Evolutionary conservation across 2,329 filamentous ascomycete species (phyloP).

Genomic region (Neonectria punicea): DNA sequence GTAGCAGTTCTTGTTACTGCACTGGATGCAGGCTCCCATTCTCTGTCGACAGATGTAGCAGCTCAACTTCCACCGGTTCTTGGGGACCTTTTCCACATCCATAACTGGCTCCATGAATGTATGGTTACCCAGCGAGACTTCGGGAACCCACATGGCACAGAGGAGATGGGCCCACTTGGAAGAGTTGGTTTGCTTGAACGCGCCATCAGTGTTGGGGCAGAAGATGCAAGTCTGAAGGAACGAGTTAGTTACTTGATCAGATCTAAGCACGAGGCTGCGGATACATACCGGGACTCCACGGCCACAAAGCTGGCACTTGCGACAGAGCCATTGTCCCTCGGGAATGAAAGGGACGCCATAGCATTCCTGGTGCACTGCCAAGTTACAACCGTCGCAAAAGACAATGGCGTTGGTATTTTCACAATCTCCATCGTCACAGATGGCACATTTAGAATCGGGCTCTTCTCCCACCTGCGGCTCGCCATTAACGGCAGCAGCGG

Average conservation of each 20-base stretch:
- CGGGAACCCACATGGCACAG: slow-evolving; percentile 98
- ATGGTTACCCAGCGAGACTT: slow-evolving; percentile 93
- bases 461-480: slow-evolving; percentile 87
- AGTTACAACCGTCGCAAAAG: slow-evolving; percentile 97
- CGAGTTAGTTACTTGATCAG: slow-evolving; percentile 28
- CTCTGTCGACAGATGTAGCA: slow-evolving; percentile 98
- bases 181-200: slow-evolving; percentile 97
- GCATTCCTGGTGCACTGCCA: slow-evolving; percentile 98
- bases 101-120: slow-evolving; percentile 99
- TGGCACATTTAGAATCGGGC: slow-evolving; percentile 95
- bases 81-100: slow-evolving; percentile 97
- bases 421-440: slow-evolving; percentile 99
- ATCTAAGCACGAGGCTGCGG: neutral
- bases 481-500: slow-evolving; percentile 93
- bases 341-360: slow-evolving; percentile 99
- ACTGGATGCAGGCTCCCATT: slow-evolving; percentile 99
- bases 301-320: slow-evolving; percentile 95
- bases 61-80: slow-evolving; percentile 89
- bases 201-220: slow-evolving; percentile 96
- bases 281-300: slow-evolving; percentile 81
- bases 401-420: slow-evolving; percentile 99
- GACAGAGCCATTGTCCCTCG: slow-evolving; percentile 97
- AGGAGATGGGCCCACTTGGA: slow-evolving; percentile 97
- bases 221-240: slow-evolving; percentile 85
- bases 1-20: slow-evolving; percentile 96